Evolutionary conservation across 768 basidiomycete species (phyloP).

Genomic region (Xerocomellus intermedius): DNA sequence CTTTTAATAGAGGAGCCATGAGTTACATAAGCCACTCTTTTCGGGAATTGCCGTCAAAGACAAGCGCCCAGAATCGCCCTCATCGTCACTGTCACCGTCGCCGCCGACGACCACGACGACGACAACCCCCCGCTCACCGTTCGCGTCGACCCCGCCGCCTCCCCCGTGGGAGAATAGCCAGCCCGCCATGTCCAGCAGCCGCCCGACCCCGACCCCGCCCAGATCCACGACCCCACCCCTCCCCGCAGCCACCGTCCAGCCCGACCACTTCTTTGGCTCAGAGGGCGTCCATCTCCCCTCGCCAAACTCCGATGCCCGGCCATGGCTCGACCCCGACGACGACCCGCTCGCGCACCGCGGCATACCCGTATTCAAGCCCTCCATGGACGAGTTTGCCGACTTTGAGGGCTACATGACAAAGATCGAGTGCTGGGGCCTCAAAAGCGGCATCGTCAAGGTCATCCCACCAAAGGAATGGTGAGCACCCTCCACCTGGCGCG

Average conservation of each 20-base stretch:
- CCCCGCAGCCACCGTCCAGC: constrained; percentile 57
- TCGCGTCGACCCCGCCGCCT: neutral
- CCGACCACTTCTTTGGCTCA: constrained; percentile 80
- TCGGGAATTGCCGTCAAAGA: neutral
- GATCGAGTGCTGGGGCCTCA: constrained; percentile 87
- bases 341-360: constrained; percentile 82
- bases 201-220: constrained; percentile 37
- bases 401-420: constrained; percentile 89
- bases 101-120: constrained; percentile 12
- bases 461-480: constrained; percentile 95
- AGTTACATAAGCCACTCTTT: no score
- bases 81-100: neutral
- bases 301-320: constrained; percentile 58
- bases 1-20: no score
- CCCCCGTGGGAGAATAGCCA: constrained; percentile 7
- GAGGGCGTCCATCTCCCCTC: constrained; percentile 49
- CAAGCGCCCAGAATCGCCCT: constrained; percentile 5
- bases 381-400: constrained; percentile 86
- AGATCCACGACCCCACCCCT: constrained; percentile 46
- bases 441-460: constrained; percentile 93
- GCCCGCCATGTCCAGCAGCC: constrained; percentile 23
- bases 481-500: no score
- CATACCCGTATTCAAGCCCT: constrained; percentile 95
- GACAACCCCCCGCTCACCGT: neutral
- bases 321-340: constrained; percentile 75